Evolutionary conservation across 768 basidiomycete species (phyloP).

Genomic region (Agaricus subrufescens): DNA sequence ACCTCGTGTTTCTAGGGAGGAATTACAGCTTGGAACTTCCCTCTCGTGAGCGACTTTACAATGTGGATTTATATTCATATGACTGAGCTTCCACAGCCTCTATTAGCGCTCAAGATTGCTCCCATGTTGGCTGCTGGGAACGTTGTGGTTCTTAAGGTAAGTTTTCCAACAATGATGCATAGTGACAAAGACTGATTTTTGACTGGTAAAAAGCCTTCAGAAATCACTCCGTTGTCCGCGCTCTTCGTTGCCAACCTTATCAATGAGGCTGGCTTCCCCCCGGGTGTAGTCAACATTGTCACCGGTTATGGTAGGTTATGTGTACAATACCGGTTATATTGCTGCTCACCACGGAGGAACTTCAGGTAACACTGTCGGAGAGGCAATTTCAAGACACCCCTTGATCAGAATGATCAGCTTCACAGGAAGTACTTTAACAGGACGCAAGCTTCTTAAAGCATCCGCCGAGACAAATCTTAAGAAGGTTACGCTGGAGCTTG

Average conservation of each 20-base stretch:
- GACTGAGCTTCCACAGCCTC: neutral
- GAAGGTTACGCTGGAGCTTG: constrained; percentile 71
- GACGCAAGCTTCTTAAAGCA: constrained; percentile 70
- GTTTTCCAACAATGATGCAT: neutral
- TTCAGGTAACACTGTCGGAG: constrained; percentile 47
- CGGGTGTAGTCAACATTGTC: constrained; percentile 71
- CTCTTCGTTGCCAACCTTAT: constrained; percentile 47
- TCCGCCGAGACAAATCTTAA: constrained; percentile 76
- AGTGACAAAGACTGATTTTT: no score
- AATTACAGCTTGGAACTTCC: constrained; percentile 64
- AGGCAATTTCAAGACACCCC: constrained; percentile 62
- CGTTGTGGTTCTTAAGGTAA: constrained; percentile 59
- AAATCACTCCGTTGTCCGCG: constrained; percentile 68
- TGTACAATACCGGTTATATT: neutral
- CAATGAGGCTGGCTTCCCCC: constrained; percentile 69
- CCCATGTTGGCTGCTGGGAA: constrained; percentile 80
- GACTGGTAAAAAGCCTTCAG: constrained; percentile 43
- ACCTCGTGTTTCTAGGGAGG: constrained; percentile 23
- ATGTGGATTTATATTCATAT: neutral
- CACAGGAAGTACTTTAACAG: constrained; percentile 73
- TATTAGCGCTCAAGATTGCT: constrained; percentile 65
- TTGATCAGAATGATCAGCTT: constrained; percentile 70
- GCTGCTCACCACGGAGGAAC: constrained; percentile 19
- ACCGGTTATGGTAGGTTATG: constrained; percentile 49
- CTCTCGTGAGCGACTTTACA: constrained; percentile 14